phyloP scores from a whole-genome alignment of 306 rosid species.

The Mimosa pudica region DNA sequence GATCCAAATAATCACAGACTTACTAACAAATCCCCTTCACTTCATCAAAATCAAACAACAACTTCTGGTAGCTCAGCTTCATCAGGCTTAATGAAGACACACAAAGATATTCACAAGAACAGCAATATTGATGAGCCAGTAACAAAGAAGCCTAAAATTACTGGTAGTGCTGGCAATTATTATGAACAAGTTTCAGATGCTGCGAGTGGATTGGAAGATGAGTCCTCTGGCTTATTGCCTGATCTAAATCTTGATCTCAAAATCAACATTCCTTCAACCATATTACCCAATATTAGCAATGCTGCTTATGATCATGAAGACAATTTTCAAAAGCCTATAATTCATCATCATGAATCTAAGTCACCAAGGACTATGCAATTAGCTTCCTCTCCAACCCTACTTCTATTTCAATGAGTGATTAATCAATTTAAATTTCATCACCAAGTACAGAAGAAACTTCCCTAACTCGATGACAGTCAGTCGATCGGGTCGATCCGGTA shows the following conservation, averaged over 20 bases:
- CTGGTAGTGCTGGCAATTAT: not conserved
- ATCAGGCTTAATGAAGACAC: slow-evolving; percentile 14
- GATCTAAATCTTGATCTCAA: slow-evolving; percentile 72
- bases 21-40: not conserved
- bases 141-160: slow-evolving; percentile 15
- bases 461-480: too few species aligned
- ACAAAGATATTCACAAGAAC: not conserved
- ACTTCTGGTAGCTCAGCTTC: slow-evolving; percentile 27
- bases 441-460: not conserved
- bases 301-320: slow-evolving; percentile 10
- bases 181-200: slow-evolving; percentile 49
- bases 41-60: slow-evolving; percentile 29
- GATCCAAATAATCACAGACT: slow-evolving; percentile 74
- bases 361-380: slow-evolving; percentile 23
- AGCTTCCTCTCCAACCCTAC: slow-evolving; percentile 41
- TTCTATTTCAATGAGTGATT: slow-evolving; percentile 36
- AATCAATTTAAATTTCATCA: not conserved
- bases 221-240: slow-evolving; percentile 42
- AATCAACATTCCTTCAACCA: slow-evolving; percentile 35
- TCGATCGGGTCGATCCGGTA: not conserved
- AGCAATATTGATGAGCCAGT: not conserved
- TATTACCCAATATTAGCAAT: not conserved
- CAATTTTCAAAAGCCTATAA: slow-evolving; percentile 18
- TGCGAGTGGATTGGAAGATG: slow-evolving; percentile 51
- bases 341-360: slow-evolving; percentile 30